phyloP scores from a whole-genome alignment of 129 eudicot genomes.

The Logfia minima region DNA sequence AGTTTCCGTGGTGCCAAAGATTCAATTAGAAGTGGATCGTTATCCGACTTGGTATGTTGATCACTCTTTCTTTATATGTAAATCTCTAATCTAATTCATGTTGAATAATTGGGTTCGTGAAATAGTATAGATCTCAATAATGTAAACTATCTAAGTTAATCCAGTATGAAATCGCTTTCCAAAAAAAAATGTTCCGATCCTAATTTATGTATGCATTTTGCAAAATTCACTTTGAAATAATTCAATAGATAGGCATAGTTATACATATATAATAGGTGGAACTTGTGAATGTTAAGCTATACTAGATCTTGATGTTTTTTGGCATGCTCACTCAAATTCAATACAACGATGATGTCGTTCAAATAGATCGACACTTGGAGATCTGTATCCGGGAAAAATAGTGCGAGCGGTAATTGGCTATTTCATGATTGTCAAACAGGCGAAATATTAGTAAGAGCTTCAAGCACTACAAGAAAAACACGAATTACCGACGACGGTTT shows the following conservation, averaged over 20 bases:
- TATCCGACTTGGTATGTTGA: conserved; percentile 69
- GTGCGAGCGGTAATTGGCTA: conserved; percentile 74
- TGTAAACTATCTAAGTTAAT: too few species aligned
- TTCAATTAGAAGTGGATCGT: conserved; percentile 71
- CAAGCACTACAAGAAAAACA: too few species aligned
- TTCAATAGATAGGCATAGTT: too few species aligned
- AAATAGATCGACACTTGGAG: conserved; percentile 89
- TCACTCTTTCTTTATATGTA: background rate
- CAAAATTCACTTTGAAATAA: too few species aligned
- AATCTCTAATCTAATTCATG: too few species aligned
- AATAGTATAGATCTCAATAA: too few species aligned
- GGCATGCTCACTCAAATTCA: background rate
- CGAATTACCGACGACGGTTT: too few species aligned
- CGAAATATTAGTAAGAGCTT: conserved; percentile 67
- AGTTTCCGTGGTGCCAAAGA: conserved; percentile 66
- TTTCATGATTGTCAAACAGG: conserved; percentile 64
- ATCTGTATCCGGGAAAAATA: conserved; percentile 65
- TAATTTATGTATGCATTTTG: too few species aligned
- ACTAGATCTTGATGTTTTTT: background rate
- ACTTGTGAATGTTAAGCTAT: background rate
- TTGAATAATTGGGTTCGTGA: too few species aligned
- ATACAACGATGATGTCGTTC: conserved; percentile 76
- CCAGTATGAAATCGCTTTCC: too few species aligned
- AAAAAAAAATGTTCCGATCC: too few species aligned
- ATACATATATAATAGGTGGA: too few species aligned